These are phyloP conservation scores for Lentinula raphanica DNA, from an alignment of 768 basidiomycete species.

Conservation along the genomic window DNA sequence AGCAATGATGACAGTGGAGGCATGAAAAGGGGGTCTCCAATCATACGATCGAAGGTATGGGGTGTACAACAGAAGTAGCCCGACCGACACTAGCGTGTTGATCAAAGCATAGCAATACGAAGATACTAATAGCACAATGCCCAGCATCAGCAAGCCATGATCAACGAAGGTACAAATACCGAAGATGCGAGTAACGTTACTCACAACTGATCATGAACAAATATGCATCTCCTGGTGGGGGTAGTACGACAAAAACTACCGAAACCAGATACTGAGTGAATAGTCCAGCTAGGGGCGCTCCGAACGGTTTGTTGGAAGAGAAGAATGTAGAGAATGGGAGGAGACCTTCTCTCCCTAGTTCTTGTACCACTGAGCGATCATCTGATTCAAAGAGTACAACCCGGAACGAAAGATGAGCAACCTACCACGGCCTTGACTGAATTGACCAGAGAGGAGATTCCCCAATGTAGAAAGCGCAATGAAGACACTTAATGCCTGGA, in stretches of 20 bases:
- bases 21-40: conserved; percentile 65
- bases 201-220: conserved; percentile 62
- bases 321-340: conserved; percentile 64
- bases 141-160: too few relatives aligned
- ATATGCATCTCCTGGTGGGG: conserved; percentile 73
- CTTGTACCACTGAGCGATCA: conserved; percentile 52
- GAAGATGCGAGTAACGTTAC: conserved; percentile 15
- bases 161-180: background rate
- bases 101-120: conserved; percentile 56
- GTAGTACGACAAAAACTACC: conserved; percentile 43
- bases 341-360: conserved; percentile 67
- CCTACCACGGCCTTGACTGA: conserved; percentile 60
- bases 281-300: conserved; percentile 59
- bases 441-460: conserved; percentile 58
- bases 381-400: background rate
- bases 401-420: background rate
- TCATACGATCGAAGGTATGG: conserved; percentile 33
- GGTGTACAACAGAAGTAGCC: conserved; percentile 58
- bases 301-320: conserved; percentile 66
- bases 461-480: conserved; percentile 64
- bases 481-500: conserved; percentile 52
- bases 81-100: conserved; percentile 55
- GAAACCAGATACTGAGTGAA: conserved; percentile 60
- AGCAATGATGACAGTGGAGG: conserved; percentile 41
- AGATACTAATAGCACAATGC: conserved; percentile 33